Base-by-base conservation (phyloP, 805 yeast genomes). In the Myxozyma melibiosi region DNA sequence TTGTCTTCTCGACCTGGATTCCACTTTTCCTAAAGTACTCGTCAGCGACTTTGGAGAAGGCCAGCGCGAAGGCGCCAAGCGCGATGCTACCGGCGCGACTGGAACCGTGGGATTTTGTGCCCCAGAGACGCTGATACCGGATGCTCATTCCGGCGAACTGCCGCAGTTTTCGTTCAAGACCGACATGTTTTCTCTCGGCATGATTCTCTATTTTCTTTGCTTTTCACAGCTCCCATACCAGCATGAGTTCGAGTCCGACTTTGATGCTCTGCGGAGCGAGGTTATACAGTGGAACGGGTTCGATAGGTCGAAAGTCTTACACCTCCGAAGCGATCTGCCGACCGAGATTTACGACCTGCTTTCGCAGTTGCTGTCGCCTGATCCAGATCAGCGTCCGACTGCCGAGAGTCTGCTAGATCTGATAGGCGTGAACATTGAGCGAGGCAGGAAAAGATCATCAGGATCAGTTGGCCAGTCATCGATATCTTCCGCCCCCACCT, bases 1-100 rank as follows among this genome's bases (percentile, higher is more conserved):
- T 66, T 89, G 96, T 72, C 74, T 90, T 27, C 72, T 90, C 47
- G 55, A 58, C 25, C 51, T 47, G 27, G 49, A 39, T 34, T 20
- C 41, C 18, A 56, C 56, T 4, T 74, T 85, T 11, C 96, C 96
- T 0, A 80, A 78, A n/a, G 81, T 88, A 1, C 76, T 89, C 13
- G 91, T 90, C 11, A 84, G 95, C 42, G 97, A 90, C 72, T 86
- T 90, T 70, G 97, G 97, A 2, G 97, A 90, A 70, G 88, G 94
- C 5, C 88, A 86, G 62, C 75, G 86, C 61, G 84, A 85, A 52
- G 90, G 92, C 13, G 82, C 79, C 24, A 71, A 69, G 40, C 74
- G 90, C 46, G 76, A 78, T 8, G 84, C 91, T 0, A 84, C 90
- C 4, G 97, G 97, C 0, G 81, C 84, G 41, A 90, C 97, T 0